Evolutionary conservation across 805 yeast species (phyloP), one percentile per base, ranked within the genome.

Genomic region (Starmerella bombicola): DNA sequence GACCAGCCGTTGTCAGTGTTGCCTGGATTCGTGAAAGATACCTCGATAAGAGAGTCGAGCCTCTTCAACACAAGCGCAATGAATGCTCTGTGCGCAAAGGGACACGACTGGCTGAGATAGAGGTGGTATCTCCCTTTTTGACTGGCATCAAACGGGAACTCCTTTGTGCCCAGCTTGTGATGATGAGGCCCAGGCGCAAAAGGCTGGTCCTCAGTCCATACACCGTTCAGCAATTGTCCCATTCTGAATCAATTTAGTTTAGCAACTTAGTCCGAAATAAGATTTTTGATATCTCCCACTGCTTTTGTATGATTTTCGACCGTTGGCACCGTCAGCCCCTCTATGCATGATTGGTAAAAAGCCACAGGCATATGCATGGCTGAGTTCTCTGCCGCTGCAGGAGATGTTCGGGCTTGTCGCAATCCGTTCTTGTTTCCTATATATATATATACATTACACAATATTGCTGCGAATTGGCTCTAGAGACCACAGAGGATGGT

Each of bases 81-180:
- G 44, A 84, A 65, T 0, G 86, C 73, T 42, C 96, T 69, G 56
- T 83, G 93, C 1, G 96, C 96, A 82, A 95, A 86, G 3, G 97
- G 97, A 61, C 97, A 86, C 3, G 94, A 94, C 35, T 68, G 64
- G 1, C 85, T 78, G 12, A 84, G 88, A 54, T 80, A 85, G 41
- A 85, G 68, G 61, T 84, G 94, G 58, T 86, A 86, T 54, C 97
- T 71, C 43, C 73, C 74, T 35, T 70, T 68, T 10, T 35, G 33
- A 19, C n/a, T 19, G 12, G 37, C 16, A 55, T 84, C 95, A 5
- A 95, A 83, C 18, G 75, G 67, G 57, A 76, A 82, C 37, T 47
- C 38, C 16, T 41, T 42, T 20, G 50, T 40, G 28, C 53, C 52
- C 20, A 53, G 42, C 44, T 44, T 42, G 37, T 43, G 41, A 30